Base-by-base conservation (phyloP, 2,329 filamentous ascomycete species). In the Pseudocercospora musae region DNA sequence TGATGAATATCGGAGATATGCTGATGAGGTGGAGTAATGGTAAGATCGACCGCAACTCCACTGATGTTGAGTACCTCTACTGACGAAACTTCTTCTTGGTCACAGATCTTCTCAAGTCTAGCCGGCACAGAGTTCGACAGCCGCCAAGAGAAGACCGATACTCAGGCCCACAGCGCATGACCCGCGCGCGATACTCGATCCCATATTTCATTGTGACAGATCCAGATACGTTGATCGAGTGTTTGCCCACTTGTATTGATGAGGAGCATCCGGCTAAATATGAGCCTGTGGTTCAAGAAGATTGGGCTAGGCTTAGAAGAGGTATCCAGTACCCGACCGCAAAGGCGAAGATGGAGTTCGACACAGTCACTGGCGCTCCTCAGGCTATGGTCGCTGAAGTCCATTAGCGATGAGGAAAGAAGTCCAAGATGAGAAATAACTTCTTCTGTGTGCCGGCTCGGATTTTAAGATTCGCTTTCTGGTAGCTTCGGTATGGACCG, bases 1-100 rank as follows among this genome's bases (percentile, higher is more conserved):
- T 78, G 23, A 74, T 79, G 21, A 79, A 79, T 60, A 68, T 78
- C 0, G 77, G 76, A 2, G 77, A 79, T 62, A 58, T 79, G 65
- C 60, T 78, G 71, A 75, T 72, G 66, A 66, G 77, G 18, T 79
- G 77, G 77, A 74, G 67, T 42, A 74, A 74, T 57, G 69, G 67
- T 62, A 31, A 48, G 60, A 64, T 4, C 15, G 52, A 37, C n/a
- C n/a, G 4, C 40, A 18, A 27, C 27, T 13, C 25, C 37, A 25
- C 50, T 2, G 1, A 25, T 31, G 7, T n/a, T 25, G 18, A 42
- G 10, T 18, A 27, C 40, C 37, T 21, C 2, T 18, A 6, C 11
- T 46, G 20, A 42, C 33, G 13, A 9, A 46, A 8, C 11, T 21
- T 50, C 29, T 48, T 48, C 4, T n/a, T 15, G 7, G 1, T 52